A percentile compares a stretch with the other conserved stretches of the same genome.
These are phyloP conservation scores for Saccharomyces hybrid DNA, from an alignment of 1,139 yeast species.

Conservation along the genomic window DNA sequence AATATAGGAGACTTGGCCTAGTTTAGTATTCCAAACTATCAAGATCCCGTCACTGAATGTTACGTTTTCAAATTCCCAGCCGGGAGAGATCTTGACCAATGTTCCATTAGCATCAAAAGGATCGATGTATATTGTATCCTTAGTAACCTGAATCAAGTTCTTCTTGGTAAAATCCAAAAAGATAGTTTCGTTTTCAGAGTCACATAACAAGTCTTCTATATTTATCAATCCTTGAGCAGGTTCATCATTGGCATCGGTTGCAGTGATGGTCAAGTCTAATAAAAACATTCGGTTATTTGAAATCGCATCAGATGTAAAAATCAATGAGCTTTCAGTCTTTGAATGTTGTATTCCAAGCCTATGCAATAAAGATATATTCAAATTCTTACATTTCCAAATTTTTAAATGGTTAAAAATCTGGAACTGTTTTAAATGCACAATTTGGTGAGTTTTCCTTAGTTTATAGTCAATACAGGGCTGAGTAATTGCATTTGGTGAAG, in stretches of 20 bases:
- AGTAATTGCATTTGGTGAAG: conserved; percentile 16
- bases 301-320: not conserved
- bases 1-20: not conserved
- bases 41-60: conserved; percentile 7
- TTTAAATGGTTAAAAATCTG: conserved; percentile 6
- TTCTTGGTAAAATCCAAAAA: conserved; percentile 9
- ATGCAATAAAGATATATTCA: not conserved
- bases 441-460: conserved; percentile 8
- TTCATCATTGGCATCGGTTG: not conserved
- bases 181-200: conserved; percentile 8
- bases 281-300: not conserved
- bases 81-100: conserved; percentile 2
- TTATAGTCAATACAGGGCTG: conserved; percentile 8
- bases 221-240: conserved; percentile 9
- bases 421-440: conserved; percentile 11
- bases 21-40: conserved; percentile 15
- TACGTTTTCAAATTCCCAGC: conserved; percentile 12
- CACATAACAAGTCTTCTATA: conserved; percentile 16
- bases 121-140: conserved; percentile 7
- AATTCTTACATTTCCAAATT: not conserved
- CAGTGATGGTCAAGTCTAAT: not conserved
- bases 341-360: not conserved
- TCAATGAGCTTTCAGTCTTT: not conserved
- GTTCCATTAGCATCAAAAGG: conserved; percentile 1
- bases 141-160: conserved; percentile 15